Conservation (phyloP, 164 flowering plant genomes). For the Sedum album region DNA sequence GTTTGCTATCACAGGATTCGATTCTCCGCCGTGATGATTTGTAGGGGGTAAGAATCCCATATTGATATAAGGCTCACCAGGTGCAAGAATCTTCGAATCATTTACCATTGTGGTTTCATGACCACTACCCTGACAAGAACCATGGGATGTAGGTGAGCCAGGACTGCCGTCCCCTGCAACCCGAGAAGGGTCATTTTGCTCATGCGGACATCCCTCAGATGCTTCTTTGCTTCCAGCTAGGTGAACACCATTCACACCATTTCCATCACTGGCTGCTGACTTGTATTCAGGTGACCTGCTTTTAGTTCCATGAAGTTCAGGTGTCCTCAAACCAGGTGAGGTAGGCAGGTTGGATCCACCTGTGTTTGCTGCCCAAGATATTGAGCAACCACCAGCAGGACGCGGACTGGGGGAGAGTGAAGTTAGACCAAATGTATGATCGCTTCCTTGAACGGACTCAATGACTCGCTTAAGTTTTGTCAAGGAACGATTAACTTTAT, state of each 20-base stretch:
- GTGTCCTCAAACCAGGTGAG: slow-evolving; percentile 26
- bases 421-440: slow-evolving; percentile 52
- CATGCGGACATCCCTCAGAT: slow-evolving; percentile 20
- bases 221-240: slow-evolving; percentile 15
- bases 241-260: slow-evolving; percentile 21
- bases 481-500: slow-evolving; percentile 86
- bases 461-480: slow-evolving; percentile 80
- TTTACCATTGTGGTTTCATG: slow-evolving; percentile 30
- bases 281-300: slow-evolving; percentile 19
- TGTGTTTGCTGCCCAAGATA: slow-evolving; percentile 47
- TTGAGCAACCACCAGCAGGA: slow-evolving; percentile 54
- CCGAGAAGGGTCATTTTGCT: slow-evolving; percentile 29
- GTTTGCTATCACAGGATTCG: slow-evolving; percentile 26
- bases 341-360: slow-evolving; percentile 33
- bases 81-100: slow-evolving; percentile 20
- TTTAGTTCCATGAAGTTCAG: slow-evolving; percentile 23
- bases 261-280: slow-evolving; percentile 25
- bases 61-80: not conserved
- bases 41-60: not conserved
- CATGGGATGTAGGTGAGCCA: slow-evolving; percentile 68
- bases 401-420: slow-evolving; percentile 47
- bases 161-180: slow-evolving; percentile 67
- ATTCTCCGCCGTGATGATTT: slow-evolving; percentile 20
- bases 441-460: slow-evolving; percentile 87
- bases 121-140: slow-evolving; percentile 68